phyloP scores from a whole-genome alignment of 345 rosid genomes.

The Eucalyptus shirleyi region DNA sequence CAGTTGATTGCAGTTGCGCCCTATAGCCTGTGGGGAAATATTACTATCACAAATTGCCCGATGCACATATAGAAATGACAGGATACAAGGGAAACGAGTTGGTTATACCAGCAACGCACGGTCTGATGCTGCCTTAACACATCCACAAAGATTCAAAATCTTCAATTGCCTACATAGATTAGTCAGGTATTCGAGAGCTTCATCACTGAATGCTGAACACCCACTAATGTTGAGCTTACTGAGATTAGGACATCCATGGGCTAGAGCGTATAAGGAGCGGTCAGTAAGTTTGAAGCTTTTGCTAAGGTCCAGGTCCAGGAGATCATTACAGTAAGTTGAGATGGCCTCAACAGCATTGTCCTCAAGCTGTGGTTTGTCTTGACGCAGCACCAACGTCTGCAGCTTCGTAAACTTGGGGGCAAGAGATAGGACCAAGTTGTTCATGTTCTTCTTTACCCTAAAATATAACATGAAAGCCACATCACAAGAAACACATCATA shows the following conservation, averaged over 20 bases:
- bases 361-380: conserved; percentile 85
- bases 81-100: neutral
- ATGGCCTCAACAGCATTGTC: conserved; percentile 74
- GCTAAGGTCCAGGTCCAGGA: conserved; percentile 89
- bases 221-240: conserved; percentile 88
- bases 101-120: conserved; percentile 57
- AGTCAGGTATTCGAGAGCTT: conserved; percentile 47
- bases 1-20: conserved; percentile 57
- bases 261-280: conserved; percentile 51
- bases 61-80: neutral
- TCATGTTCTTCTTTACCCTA: conserved; percentile 87
- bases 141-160: conserved; percentile 81
- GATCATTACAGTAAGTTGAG: conserved; percentile 66
- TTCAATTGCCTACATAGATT: conserved; percentile 50
- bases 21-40: conserved; percentile 55
- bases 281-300: conserved; percentile 89
- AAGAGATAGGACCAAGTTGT: conserved; percentile 68
- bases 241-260: conserved; percentile 79
- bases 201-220: conserved; percentile 64
- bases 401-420: conserved; percentile 72
- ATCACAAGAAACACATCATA: neutral
- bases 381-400: conserved; percentile 62
- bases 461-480: neutral
- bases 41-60: neutral
- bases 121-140: conserved; percentile 75